Evolutionary conservation across 805 yeast genomes (phyloP), one percentile per base, ranked within the genome.

Genomic region (Cyberlindnera euphorbiae): DNA sequence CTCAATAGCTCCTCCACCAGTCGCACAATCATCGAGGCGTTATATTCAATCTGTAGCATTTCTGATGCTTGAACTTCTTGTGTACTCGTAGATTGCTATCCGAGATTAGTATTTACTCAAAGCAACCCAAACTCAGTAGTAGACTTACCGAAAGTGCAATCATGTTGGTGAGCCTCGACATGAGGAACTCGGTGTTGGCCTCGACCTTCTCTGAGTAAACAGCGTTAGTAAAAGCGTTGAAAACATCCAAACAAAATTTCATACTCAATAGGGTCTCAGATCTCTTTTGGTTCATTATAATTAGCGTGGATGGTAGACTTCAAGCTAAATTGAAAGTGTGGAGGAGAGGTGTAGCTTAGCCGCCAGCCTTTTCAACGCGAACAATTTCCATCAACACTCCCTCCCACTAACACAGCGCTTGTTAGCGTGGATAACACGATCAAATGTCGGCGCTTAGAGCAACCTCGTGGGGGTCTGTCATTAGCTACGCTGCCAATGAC

Each of bases 41-140:
- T 72, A 15, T 74, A 63, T 46, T 75, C 79, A 17, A 76, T 71
- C 13, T 75, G 75, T 14, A 76, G 56, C 23, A 75, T 66, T 44
- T 75, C 80, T n/a, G 73, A 70, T 1, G 79, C 71, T 24, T 59
- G 58, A 1, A 60, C 52, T 30, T 58, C 64, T 24, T 56, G 52
- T 2, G 64, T 48, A 28, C 59, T 60, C 9, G 58, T 59, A 17
- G 52, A 44, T 1, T 19, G 22, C 22, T 19, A 19, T 52, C 44
- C 58, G 51, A 4, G 14, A 15, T 12, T 5, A 4, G 25, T 26
- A n/a, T n/a, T n/a, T n/a, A n/a, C n/a, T n/a, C n/a, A n/a, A n/a
- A n/a, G n/a, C n/a, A n/a, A n/a, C n/a, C n/a, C n/a, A n/a, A n/a
- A n/a, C n/a, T n/a, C 16, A 26, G 33, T 21, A 7, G 15, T 21